These are phyloP conservation scores for Cyberlindnera misumaiensis DNA, from an alignment of 805 yeast species.

Conservation along the genomic window DNA sequence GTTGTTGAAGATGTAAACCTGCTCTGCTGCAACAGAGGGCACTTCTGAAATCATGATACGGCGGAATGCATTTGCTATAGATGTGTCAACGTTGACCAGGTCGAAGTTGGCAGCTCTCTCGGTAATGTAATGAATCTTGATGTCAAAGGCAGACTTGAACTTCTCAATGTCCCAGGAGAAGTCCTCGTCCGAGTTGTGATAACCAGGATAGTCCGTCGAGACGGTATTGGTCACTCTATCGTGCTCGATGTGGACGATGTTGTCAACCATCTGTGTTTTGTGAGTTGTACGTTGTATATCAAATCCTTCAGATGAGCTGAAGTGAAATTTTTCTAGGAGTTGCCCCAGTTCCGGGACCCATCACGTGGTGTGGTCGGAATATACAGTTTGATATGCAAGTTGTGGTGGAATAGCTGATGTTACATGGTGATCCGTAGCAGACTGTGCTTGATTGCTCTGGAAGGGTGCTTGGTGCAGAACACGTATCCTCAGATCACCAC, in stretches of 20 bases:
- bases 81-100: conserved; percentile 78
- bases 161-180: conserved; percentile 78
- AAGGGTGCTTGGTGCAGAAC: too few species aligned
- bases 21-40: conserved; percentile 92
- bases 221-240: conserved; percentile 88
- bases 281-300: neutral
- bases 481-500: too few species aligned
- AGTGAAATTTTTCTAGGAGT: neutral
- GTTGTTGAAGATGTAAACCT: conserved; percentile 84
- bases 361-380: too few species aligned
- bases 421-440: too few species aligned
- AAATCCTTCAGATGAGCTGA: neutral
- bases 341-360: too few species aligned
- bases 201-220: conserved; percentile 91
- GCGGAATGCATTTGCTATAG: conserved; percentile 93
- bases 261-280: conserved; percentile 20
- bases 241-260: conserved; percentile 79
- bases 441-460: too few species aligned
- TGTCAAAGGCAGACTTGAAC: conserved; percentile 61
- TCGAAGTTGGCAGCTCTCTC: conserved; percentile 82
- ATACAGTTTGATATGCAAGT: too few species aligned
- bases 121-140: conserved; percentile 57
- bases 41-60: conserved; percentile 96
- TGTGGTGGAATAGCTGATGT: neutral
- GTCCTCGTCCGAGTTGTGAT: conserved; percentile 51